Percentiles rank a stretch among this genome's conserved stretches.
Evolutionary conservation across 2,329 filamentous ascomycete genomes (phyloP).

Genomic region (Pseudocercospora pini-densiflorae): DNA sequence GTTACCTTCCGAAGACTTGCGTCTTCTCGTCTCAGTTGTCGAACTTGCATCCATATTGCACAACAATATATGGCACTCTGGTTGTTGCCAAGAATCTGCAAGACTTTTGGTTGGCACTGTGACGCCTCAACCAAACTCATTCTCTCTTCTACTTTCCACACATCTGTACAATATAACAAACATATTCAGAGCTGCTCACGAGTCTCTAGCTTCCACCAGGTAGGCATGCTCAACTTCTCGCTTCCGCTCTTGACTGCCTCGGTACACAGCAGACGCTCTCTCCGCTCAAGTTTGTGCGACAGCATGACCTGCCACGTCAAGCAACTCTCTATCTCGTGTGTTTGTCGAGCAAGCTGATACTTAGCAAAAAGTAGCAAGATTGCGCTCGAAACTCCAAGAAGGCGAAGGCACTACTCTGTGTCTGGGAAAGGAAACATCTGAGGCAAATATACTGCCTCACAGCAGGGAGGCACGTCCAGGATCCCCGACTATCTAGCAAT

Average conservation of each 20-base stretch:
- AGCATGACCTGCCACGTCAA: neutral
- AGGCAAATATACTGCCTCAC: too few relatives aligned
- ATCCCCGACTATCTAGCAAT: too few relatives aligned
- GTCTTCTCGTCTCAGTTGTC: neutral
- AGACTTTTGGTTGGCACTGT: neutral
- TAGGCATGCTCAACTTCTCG: neutral
- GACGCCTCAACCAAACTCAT: neutral
- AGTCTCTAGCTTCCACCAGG: neutral
- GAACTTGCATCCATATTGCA: neutral
- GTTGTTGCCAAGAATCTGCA: conserved; percentile 3
- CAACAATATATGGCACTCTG: neutral
- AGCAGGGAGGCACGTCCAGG: too few relatives aligned
- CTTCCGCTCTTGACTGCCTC: neutral
- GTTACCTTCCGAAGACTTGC: neutral
- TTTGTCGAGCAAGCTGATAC: neutral
- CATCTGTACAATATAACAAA: neutral
- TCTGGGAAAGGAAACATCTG: neutral
- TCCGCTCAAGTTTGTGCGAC: neutral
- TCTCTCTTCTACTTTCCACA: neutral
- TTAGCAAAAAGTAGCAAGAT: neutral
- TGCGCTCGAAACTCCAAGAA: neutral
- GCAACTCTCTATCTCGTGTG: neutral
- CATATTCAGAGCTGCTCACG: neutral
- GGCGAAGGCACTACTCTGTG: neutral
- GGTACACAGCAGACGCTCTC: neutral